phyloP scores from a whole-genome alignment of 2,329 filamentous ascomycete genomes.

The Aspergillus niger region DNA sequence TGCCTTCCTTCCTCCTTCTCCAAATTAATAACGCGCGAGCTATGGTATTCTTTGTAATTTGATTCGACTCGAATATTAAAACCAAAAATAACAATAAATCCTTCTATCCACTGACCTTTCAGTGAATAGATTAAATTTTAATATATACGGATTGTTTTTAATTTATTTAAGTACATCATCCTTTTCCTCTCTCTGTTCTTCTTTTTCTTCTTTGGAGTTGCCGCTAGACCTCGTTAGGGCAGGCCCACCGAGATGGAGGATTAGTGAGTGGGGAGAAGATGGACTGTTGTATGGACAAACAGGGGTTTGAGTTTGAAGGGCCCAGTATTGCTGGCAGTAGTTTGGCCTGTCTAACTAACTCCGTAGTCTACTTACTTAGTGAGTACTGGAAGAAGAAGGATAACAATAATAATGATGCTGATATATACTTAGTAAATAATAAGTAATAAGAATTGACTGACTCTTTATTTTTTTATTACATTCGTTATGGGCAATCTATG shows the following conservation, averaged over 20 bases:
- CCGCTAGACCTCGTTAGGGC: neutral
- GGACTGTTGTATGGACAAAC: constrained; percentile 11
- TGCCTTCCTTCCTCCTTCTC: neutral
- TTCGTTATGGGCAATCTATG: too few relatives aligned
- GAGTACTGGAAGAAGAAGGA: neutral
- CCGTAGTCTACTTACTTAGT: neutral
- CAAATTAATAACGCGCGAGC: constrained; percentile 1
- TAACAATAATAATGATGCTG: neutral
- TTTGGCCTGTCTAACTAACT: too few relatives aligned
- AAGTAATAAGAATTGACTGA: neutral
- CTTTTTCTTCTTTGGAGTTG: neutral
- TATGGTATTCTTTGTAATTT: neutral
- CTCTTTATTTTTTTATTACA: too few relatives aligned
- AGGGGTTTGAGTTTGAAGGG: constrained; percentile 20
- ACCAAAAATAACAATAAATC: neutral
- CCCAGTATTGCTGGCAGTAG: constrained; percentile 7
- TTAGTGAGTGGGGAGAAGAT: neutral
- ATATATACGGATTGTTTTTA: neutral
- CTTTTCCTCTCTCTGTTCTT: too few relatives aligned
- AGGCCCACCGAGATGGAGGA: neutral
- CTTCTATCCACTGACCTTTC: neutral
- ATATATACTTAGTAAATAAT: neutral
- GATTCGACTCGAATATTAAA: neutral
- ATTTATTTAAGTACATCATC: neutral
- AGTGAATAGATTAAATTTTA: neutral